phyloP scores from a whole-genome alignment of 495 filamentous ascomycete species.

The Aspergillus nidulans region DNA sequence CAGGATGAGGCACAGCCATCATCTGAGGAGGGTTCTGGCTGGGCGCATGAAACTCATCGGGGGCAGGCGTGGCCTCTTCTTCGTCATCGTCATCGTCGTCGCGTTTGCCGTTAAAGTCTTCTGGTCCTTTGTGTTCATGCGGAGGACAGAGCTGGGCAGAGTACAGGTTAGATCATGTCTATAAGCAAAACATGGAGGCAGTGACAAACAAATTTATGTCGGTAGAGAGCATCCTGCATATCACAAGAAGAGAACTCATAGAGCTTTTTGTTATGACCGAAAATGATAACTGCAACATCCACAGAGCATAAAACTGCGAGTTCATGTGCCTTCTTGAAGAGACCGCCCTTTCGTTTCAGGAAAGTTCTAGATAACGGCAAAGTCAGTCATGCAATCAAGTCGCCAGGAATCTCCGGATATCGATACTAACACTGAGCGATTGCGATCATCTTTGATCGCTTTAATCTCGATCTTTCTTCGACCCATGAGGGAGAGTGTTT shows the following conservation, averaged over 20 bases:
- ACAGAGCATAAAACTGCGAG: constrained; percentile 96
- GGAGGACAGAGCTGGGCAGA: constrained; percentile 72
- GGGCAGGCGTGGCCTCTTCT: constrained; percentile 59
- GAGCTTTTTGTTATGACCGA: constrained; percentile 95
- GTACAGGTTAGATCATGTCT: not conserved
- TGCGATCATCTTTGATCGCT: constrained; percentile 98
- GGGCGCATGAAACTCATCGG: constrained; percentile 51
- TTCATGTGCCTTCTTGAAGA: constrained; percentile 99
- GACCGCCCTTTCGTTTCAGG: constrained; percentile 93
- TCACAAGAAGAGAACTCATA: constrained; percentile 95
- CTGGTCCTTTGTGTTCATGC: constrained; percentile 94
- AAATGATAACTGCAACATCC: constrained; percentile 97
- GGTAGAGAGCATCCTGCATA: constrained; percentile 80
- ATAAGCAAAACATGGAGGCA: not conserved
- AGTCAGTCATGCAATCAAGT: not conserved
- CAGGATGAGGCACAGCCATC: constrained; percentile 69
- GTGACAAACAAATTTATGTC: constrained; percentile 81
- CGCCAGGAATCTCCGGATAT: constrained; percentile 1
- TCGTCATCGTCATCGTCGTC: constrained; percentile 84
- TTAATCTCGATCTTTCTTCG: constrained; percentile 95
- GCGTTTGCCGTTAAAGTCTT: constrained; percentile 82
- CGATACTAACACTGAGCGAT: constrained; percentile 88
- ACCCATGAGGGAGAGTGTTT: constrained; percentile 46
- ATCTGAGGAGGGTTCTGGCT: constrained; percentile 48
- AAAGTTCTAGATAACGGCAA: constrained; percentile 66